Percentiles rank a stretch among this genome's conserved stretches.
These are phyloP conservation scores for Pyrus pyrifolia DNA, from an alignment of 306 rosid species.

Conservation along the genomic window DNA sequence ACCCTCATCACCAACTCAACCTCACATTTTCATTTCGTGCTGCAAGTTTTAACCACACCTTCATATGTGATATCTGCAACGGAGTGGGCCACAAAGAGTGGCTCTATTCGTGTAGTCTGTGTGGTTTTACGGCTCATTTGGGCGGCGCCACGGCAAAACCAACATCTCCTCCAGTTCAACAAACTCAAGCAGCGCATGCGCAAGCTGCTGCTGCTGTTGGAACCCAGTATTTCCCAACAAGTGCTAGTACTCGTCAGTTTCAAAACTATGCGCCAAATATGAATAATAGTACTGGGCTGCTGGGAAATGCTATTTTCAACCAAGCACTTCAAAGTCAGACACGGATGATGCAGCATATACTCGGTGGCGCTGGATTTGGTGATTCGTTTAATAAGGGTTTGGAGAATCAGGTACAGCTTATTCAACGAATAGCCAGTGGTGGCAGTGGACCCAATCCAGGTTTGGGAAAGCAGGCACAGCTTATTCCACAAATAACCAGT, in stretches of 20 bases:
- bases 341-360: too few species aligned
- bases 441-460: not conserved
- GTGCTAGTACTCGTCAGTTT: not conserved
- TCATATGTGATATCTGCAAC: not conserved
- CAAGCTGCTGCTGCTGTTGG: not conserved
- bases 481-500: too few species aligned
- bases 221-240: not conserved
- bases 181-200: not conserved
- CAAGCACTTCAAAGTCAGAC: not conserved
- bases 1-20: conserved; percentile 2
- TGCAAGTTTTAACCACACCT: not conserved
- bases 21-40: not conserved
- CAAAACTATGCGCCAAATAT: not conserved
- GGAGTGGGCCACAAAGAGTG: not conserved
- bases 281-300: not conserved
- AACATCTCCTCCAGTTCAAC: not conserved
- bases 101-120: conserved; percentile 3
- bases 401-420: not conserved
- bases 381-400: not conserved
- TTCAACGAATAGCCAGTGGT: not conserved
- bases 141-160: not conserved
- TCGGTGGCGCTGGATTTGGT: not conserved
- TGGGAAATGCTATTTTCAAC: not conserved
- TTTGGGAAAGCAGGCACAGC: too few species aligned
- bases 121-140: conserved; percentile 1